Conservation (phyloP, 1,284 basidiomycete species). For the Bondarzewia mesenterica region DNA sequence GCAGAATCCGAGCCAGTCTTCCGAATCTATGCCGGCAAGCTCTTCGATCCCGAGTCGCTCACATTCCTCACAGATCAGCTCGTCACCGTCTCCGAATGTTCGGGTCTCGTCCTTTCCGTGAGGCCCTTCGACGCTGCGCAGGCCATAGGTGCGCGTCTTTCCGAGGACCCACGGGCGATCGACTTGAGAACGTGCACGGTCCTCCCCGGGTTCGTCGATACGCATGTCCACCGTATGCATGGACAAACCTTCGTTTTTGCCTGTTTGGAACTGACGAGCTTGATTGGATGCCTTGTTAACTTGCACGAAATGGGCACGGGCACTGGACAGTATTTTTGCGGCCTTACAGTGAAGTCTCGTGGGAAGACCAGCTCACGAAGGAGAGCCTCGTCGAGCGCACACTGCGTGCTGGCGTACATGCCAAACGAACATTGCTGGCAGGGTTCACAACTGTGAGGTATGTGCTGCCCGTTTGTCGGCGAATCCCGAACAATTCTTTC, state of each 20-base stretch:
- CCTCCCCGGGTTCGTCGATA: slow-evolving; percentile 59
- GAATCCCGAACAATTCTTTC: neutral
- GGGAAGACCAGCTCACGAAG: slow-evolving; percentile 56
- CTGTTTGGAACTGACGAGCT: neutral
- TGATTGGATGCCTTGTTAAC: neutral
- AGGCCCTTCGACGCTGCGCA: slow-evolving; percentile 10
- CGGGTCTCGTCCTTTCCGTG: slow-evolving; percentile 29
- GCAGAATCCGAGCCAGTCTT: neutral
- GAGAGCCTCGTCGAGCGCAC: slow-evolving; percentile 47
- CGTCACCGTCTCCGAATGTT: slow-evolving; percentile 30
- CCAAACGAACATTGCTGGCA: slow-evolving; percentile 49
- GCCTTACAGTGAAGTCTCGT: slow-evolving; percentile 50
- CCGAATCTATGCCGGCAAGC: slow-evolving; percentile 28
- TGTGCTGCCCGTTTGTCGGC: slow-evolving; percentile 9
- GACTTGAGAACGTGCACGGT: slow-evolving; percentile 46
- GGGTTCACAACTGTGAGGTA: slow-evolving; percentile 64
- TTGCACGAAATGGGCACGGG: neutral
- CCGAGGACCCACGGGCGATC: slow-evolving; percentile 17
- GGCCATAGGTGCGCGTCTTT: neutral
- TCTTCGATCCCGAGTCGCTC: slow-evolving; percentile 33
- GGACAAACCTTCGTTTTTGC: slow-evolving; percentile 1
- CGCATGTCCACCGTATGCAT: slow-evolving; percentile 54
- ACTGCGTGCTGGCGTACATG: slow-evolving; percentile 54
- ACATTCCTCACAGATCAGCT: slow-evolving; percentile 27
- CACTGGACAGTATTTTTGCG: slow-evolving; percentile 49